Conservation (phyloP, 2,329 filamentous ascomycete genomes). For the Xylariales sp. region DNA sequence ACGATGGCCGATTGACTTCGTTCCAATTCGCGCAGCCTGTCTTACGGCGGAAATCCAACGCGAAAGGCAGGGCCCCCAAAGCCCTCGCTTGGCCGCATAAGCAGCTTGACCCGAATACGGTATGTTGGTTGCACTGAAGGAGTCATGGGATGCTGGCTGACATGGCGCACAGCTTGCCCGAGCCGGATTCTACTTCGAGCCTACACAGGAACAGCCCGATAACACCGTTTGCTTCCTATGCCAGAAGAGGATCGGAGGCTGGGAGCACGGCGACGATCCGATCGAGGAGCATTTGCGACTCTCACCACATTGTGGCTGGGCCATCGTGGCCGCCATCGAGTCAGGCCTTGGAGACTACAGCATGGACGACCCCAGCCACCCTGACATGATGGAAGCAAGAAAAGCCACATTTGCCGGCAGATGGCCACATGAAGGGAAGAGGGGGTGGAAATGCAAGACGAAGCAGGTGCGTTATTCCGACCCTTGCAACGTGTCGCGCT, state of each 20-base stretch:
- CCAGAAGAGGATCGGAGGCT: constrained; percentile 78
- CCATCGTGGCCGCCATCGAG: constrained; percentile 62
- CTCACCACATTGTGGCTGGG: constrained; percentile 81
- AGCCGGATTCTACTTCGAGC: constrained; percentile 88
- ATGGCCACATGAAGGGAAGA: constrained; percentile 88
- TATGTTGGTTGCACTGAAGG: constrained; percentile 31
- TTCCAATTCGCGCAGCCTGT: constrained; percentile 64
- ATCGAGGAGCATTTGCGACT: constrained; percentile 81
- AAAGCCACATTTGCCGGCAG: constrained; percentile 66
- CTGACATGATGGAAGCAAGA: constrained; percentile 47
- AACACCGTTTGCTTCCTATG: constrained; percentile 91
- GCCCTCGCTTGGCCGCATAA: constrained; percentile 73
- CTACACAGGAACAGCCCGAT: constrained; percentile 69
- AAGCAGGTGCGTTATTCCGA: constrained; percentile 61
- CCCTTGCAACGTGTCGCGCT: neutral
- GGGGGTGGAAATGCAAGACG: constrained; percentile 83
- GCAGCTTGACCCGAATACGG: constrained; percentile 59
- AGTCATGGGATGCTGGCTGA: neutral
- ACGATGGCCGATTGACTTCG: constrained; percentile 72
- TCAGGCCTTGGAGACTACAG: constrained; percentile 57
- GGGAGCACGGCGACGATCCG: constrained; percentile 83
- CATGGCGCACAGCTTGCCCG: constrained; percentile 64
- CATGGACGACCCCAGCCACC: constrained; percentile 68
- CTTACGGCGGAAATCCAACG: constrained; percentile 66
- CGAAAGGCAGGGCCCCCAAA: constrained; percentile 54